Evolutionary conservation across 352 stramenopile species (phyloP).

Genomic region (Blastocystis sp.): DNA sequence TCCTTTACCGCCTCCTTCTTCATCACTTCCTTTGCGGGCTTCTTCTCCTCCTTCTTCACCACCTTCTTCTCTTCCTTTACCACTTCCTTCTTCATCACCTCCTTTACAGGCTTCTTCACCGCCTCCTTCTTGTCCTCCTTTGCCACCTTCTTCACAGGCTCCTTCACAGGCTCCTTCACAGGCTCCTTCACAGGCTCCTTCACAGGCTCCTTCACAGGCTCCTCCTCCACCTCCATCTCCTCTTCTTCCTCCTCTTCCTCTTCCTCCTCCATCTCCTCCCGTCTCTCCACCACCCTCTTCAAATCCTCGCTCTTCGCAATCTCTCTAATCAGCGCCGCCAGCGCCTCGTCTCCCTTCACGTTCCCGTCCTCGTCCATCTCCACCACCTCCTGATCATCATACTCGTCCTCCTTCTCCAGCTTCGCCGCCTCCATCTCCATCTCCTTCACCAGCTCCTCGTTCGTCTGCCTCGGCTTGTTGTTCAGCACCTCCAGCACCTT

Average conservation of each 20-base stretch:
- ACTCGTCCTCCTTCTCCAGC: not conserved
- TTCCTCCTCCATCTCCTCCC: constrained; percentile 35
- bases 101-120: constrained; percentile 51
- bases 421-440: not conserved
- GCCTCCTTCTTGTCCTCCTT: constrained; percentile 24
- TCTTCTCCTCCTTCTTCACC: constrained; percentile 35
- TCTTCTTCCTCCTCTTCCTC: constrained; percentile 8
- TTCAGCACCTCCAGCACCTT: constrained; percentile 45
- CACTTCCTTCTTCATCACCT: constrained; percentile 8
- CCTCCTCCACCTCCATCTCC: not conserved
- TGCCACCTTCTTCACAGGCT: not conserved
- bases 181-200: constrained; percentile 34
- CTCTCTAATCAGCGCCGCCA: too few relatives aligned
- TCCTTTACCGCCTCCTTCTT: constrained; percentile 37
- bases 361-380: constrained; percentile 49
- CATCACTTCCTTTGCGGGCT: constrained; percentile 57
- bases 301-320: constrained; percentile 19
- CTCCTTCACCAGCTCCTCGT: not conserved
- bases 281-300: constrained; percentile 20
- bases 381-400: constrained; percentile 35
- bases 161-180: constrained; percentile 20
- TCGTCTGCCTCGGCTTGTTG: not conserved
- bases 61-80: constrained; percentile 42
- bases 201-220: constrained; percentile 8
- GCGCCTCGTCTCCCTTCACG: not conserved